phyloP scores from a whole-genome alignment of 192 early-diverging fungal genomes.

The Oehlia diaphana region DNA sequence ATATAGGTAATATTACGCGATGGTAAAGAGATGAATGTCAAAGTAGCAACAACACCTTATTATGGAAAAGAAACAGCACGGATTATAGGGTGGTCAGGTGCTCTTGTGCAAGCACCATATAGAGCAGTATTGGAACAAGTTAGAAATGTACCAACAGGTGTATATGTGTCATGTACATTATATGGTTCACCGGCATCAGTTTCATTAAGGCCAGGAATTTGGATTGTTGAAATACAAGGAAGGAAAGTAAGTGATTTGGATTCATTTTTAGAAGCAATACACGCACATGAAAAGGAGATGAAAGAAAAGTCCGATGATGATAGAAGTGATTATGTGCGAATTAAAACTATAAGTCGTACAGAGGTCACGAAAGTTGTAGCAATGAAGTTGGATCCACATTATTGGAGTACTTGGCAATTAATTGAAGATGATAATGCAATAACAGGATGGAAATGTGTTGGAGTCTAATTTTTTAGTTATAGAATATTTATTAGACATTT shows the following conservation, averaged over 20 bases:
- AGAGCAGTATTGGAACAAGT: slow-evolving; percentile 70
- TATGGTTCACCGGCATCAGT: slow-evolving; percentile 68
- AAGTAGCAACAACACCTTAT: slow-evolving; percentile 62
- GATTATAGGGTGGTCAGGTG: slow-evolving; percentile 84
- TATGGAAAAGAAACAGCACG: slow-evolving; percentile 60
- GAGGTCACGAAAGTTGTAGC: slow-evolving; percentile 69
- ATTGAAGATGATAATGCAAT: slow-evolving; percentile 45
- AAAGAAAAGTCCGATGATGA: slow-evolving; percentile 54
- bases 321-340: slow-evolving; percentile 49
- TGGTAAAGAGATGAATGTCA: slow-evolving; percentile 63
- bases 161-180: slow-evolving; percentile 60
- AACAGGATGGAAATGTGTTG: slow-evolving; percentile 50
- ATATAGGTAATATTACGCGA: slow-evolving; percentile 65
- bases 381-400: slow-evolving; percentile 72
- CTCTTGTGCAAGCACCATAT: slow-evolving; percentile 71
- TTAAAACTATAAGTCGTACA: slow-evolving; percentile 56
- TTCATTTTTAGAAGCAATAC: slow-evolving; percentile 61
- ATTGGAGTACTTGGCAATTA: slow-evolving; percentile 74
- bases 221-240: slow-evolving; percentile 74
- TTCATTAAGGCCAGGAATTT: slow-evolving; percentile 63
- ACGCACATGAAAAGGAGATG: slow-evolving; percentile 46
- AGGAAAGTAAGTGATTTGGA: slow-evolving; percentile 58
- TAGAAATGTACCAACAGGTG: slow-evolving; percentile 59
- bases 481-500: neutral
- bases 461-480: neutral